These are phyloP conservation scores for Pythium graminicola DNA, from an alignment of 352 stramenopile genomes.

Conservation along the genomic window DNA sequence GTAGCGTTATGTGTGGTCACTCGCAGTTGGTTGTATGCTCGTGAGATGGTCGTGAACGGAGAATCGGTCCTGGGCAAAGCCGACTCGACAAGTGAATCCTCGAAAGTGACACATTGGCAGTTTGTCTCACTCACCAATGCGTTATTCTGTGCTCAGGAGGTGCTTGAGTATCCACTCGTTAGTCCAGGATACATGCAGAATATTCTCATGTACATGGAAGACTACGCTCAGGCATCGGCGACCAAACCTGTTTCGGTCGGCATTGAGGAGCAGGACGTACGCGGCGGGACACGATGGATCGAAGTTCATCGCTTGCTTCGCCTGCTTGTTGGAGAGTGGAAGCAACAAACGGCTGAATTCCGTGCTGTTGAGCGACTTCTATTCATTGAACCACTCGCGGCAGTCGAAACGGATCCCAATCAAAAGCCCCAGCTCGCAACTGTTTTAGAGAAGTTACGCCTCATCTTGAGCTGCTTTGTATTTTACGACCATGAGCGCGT, in stretches of 20 bases:
- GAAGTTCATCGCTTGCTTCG: slow-evolving; percentile 63
- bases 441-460: slow-evolving; percentile 43
- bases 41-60: slow-evolving; percentile 54
- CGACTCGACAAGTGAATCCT: slow-evolving; percentile 14
- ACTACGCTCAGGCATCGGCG: slow-evolving; percentile 41
- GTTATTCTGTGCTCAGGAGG: slow-evolving; percentile 59
- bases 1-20: slow-evolving; percentile 47
- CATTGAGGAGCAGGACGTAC: not conserved
- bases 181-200: slow-evolving; percentile 53
- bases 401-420: not conserved
- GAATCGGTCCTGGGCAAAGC: slow-evolving; percentile 15
- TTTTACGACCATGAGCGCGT: slow-evolving; percentile 64
- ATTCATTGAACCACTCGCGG: slow-evolving; percentile 32
- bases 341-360: slow-evolving; percentile 54
- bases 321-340: slow-evolving; percentile 63
- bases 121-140: slow-evolving; percentile 49
- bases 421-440: not conserved
- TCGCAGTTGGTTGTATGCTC: slow-evolving; percentile 54
- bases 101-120: slow-evolving; percentile 45
- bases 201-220: slow-evolving; percentile 41
- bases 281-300: slow-evolving; percentile 29
- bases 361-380: slow-evolving; percentile 39
- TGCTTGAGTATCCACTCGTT: slow-evolving; percentile 62
- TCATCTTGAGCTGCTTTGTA: slow-evolving; percentile 65
- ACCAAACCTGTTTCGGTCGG: slow-evolving; percentile 12